Conservation (phyloP, 495 filamentous ascomycete genomes). For the Penicillium diatomitis region DNA sequence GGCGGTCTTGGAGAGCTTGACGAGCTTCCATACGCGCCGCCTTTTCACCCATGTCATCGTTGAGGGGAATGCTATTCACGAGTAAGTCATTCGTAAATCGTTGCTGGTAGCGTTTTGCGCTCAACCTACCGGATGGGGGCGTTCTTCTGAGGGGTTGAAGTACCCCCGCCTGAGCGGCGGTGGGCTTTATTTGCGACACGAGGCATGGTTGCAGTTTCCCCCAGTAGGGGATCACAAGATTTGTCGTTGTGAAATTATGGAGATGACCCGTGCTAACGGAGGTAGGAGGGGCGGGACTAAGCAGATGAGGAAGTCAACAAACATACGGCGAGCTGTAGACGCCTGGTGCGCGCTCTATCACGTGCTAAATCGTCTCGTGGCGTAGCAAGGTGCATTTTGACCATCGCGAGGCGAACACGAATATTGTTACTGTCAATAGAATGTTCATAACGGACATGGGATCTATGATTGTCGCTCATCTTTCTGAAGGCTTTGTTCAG, state of each 20-base stretch:
- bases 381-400: no score
- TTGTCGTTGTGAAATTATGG: background rate
- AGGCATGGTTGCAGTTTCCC: slow-evolving; percentile 51
- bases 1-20: slow-evolving; percentile 79
- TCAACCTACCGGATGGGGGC: slow-evolving; percentile 59
- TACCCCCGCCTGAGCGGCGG: slow-evolving; percentile 41
- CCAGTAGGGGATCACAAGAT: slow-evolving; percentile 18
- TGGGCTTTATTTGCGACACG: slow-evolving; percentile 54
- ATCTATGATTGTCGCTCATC: no score
- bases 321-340: slow-evolving; percentile 18
- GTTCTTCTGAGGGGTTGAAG: slow-evolving; percentile 50
- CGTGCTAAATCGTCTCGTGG: background rate
- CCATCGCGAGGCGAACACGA: no score
- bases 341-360: slow-evolving; percentile 13
- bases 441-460: no score
- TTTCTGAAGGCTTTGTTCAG: background rate
- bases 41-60: slow-evolving; percentile 92
- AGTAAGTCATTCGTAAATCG: slow-evolving; percentile 6
- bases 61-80: slow-evolving; percentile 66
- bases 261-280: slow-evolving; percentile 8
- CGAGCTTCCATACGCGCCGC: slow-evolving; percentile 79
- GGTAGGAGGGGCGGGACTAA: slow-evolving; percentile 13
- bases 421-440: no score
- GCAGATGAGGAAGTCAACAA: slow-evolving; percentile 30
- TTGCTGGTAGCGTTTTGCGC: background rate